phyloP scores from a whole-genome alignment of 2,329 filamentous ascomycete genomes.

The Aspergillus terreus region DNA sequence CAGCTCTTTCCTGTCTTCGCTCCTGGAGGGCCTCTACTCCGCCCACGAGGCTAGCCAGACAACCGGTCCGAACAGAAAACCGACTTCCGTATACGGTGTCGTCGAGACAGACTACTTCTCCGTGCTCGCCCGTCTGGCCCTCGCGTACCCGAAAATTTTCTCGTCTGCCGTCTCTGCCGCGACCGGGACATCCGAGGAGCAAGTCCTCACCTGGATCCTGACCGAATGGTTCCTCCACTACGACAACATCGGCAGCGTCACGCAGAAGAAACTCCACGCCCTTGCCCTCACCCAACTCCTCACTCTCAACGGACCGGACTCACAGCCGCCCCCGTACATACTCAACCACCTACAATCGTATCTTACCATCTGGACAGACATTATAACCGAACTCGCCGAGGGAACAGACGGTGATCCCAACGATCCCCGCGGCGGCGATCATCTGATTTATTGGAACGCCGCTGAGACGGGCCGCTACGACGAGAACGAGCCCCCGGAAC shows the following conservation, averaged over 20 bases:
- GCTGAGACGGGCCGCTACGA: constrained; percentile 31
- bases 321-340: constrained; percentile 38
- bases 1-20: constrained; percentile 58
- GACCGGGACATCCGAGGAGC: constrained; percentile 29
- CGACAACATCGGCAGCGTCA: constrained; percentile 45
- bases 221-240: constrained; percentile 48
- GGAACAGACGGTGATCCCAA: constrained; percentile 35
- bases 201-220: constrained; percentile 41
- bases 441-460: constrained; percentile 39
- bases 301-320: constrained; percentile 31
- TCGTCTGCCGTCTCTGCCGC: constrained; percentile 48
- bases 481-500: constrained; percentile 39
- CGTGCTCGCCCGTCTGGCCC: constrained; percentile 72
- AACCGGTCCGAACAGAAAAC: constrained; percentile 71
- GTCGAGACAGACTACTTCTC: constrained; percentile 82
- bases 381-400: constrained; percentile 43
- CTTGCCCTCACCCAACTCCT: constrained; percentile 46
- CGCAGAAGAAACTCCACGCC: constrained; percentile 46
- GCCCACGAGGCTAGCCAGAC: constrained; percentile 73
- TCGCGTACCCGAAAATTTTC: constrained; percentile 69
- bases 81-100: constrained; percentile 66
- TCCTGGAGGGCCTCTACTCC: constrained; percentile 64
- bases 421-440: constrained; percentile 33
- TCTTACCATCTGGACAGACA: constrained; percentile 46
- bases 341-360: constrained; percentile 45